These are phyloP conservation scores for Dysphania ambrosioides DNA, from an alignment of 148 eudicot genomes.

Conservation along the genomic window DNA sequence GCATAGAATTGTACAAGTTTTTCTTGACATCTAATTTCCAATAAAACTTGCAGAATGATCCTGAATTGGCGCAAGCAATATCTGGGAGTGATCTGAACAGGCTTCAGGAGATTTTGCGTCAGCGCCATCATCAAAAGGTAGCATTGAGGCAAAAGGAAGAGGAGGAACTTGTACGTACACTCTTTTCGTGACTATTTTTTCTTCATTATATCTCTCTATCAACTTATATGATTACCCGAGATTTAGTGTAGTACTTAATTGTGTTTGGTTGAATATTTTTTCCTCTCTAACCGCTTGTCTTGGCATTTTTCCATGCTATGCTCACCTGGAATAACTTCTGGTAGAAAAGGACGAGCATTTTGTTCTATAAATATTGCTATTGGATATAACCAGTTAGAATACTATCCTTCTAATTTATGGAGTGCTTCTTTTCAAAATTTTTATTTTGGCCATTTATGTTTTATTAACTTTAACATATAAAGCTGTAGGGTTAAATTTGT, in stretches of 20 bases:
- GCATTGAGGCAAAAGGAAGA: conserved; percentile 52
- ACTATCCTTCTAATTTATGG: background rate
- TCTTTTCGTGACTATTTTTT: conserved; percentile 14
- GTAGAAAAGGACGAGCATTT: background rate
- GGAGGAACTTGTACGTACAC: conserved; percentile 64
- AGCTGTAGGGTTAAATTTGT: no score
- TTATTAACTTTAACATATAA: background rate
- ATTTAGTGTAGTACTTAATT: background rate
- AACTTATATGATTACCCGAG: background rate
- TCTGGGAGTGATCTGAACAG: conserved; percentile 71
- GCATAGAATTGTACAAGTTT: no score
- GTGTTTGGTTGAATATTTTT: background rate
- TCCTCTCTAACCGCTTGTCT: background rate
- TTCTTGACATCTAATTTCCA: background rate
- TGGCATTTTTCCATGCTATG: background rate
- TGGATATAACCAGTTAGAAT: background rate
- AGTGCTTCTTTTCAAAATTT: background rate
- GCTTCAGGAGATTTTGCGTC: conserved; percentile 69
- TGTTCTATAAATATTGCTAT: background rate
- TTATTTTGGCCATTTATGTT: background rate
- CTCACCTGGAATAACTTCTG: background rate
- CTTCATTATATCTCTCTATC: background rate
- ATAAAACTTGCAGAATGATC: conserved; percentile 62
- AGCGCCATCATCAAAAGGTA: conserved; percentile 68
- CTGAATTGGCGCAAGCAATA: conserved; percentile 82